Base-by-base conservation (phyloP, 2,329 filamentous ascomycete species). In the Dactylellina leptospora region DNA sequence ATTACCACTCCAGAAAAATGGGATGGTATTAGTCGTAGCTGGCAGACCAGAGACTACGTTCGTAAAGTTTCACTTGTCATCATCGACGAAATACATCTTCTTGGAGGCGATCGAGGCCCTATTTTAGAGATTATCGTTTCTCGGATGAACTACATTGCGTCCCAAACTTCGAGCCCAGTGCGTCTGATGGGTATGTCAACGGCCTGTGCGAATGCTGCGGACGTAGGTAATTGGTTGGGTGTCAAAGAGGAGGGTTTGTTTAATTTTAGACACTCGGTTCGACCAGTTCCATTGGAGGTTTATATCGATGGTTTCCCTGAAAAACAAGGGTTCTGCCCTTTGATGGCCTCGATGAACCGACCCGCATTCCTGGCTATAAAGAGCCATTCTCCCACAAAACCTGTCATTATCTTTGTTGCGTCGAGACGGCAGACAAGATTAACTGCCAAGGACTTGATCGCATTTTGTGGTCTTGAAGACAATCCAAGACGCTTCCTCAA, bases 1-100 rank as follows among this genome's bases (percentile, higher is more conserved):
- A 92, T 99, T 77, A 99, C 95, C 0, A 99, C 96, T 0, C 96
- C 95, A n/a, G 95, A 99, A 81, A 99, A 99, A 79, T 99, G 95
- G 95, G 96, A 99, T 79, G 96, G 96, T 86, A 97, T 99, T 76
- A 96, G 92, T 76, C 90, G 95, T 85, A 96, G 91, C 78, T 99
- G 96, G 95, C 93, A 97, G 80, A 97, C 93, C 3, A 90, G 95
- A 86, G 90, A 91, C 72, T 99, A 99, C 76, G 95, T 99, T 40
- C 88, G 92, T 56, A 90, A 97, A 80, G 95, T 99, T 70, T 93
- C 92, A 72, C 83, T 99, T 13, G 95, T 99, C 56, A 97, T 99
- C 74, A 99, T 99, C 75, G 95, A 99, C 77, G 95, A 99, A 81
- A 99, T 99, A 66, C 95, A 99, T 81, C 82, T 99, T 25, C 85